Percentiles rank a stretch among this genome's conserved stretches.
Evolutionary conservation across 768 basidiomycete species (phyloP).

Genomic region (Peribolospora baueri): DNA sequence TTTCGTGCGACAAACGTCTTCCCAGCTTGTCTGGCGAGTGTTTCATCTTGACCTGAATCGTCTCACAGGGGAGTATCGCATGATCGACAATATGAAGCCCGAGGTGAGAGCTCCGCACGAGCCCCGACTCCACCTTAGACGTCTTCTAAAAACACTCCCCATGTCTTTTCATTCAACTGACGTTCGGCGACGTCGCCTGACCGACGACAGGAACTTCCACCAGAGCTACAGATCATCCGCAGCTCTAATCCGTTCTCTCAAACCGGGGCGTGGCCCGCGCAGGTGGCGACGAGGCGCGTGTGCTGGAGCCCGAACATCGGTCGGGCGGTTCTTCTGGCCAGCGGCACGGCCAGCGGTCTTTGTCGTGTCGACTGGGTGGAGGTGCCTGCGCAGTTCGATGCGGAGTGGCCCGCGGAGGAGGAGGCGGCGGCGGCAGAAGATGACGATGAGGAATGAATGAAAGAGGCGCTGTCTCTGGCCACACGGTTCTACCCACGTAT

Average conservation of each 20-base stretch:
- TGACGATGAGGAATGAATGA: no score
- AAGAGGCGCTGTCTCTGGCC: no score
- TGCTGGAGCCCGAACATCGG: constrained; percentile 48
- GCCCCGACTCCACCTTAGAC: not conserved
- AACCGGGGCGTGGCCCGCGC: constrained; percentile 51
- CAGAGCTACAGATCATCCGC: not conserved
- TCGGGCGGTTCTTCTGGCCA: constrained; percentile 37
- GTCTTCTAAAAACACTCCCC: not conserved
- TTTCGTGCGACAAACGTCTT: not conserved
- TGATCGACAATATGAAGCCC: constrained; percentile 68
- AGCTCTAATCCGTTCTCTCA: not conserved
- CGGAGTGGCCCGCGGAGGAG: no score
- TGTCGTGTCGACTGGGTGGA: constrained; percentile 47
- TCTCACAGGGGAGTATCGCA: constrained; percentile 45
- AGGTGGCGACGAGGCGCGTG: constrained; percentile 53
- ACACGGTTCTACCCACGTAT: no score
- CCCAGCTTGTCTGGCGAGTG: constrained; percentile 18
- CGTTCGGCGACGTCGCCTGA: not conserved
- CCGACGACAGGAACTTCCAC: not conserved
- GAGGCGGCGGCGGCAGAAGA: no score
- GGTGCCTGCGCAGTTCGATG: no score
- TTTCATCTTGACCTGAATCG: constrained; percentile 75
- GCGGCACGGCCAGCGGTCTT: constrained; percentile 59
- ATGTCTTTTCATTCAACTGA: not conserved
- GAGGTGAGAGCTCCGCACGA: constrained; percentile 23